Percentiles rank a stretch among this genome's conserved stretches.
Evolutionary conservation across 768 basidiomycete genomes (phyloP).

Genomic region (Tricholoma flavovirens): DNA sequence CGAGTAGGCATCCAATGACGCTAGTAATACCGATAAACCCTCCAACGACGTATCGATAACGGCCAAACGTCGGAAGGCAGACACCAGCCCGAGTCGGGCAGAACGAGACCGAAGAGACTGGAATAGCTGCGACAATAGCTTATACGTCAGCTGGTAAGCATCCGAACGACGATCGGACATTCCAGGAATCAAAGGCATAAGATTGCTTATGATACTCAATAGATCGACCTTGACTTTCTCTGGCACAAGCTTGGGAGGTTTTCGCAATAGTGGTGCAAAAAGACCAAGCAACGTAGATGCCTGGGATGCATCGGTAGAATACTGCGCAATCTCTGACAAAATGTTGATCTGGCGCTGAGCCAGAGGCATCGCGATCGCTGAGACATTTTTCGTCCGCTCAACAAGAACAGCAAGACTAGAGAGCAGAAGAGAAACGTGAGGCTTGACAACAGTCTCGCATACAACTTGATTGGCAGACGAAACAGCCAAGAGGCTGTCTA

Average conservation of each 20-base stretch:
- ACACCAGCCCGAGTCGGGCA: constrained; percentile 64
- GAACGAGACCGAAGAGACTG: constrained; percentile 66
- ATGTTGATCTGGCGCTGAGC: constrained; percentile 79
- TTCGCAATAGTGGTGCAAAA: constrained; percentile 75
- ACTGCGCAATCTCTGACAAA: constrained; percentile 73
- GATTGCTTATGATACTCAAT: constrained; percentile 60
- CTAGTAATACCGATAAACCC: constrained; percentile 48
- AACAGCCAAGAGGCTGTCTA: constrained; percentile 61
- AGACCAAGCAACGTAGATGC: constrained; percentile 67
- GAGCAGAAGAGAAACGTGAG: constrained; percentile 67
- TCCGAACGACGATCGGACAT: constrained; percentile 39
- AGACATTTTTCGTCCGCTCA: constrained; percentile 49
- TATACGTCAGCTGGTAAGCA: constrained; percentile 49
- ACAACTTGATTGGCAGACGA: constrained; percentile 47
- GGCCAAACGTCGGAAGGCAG: constrained; percentile 51
- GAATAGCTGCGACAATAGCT: constrained; percentile 71
- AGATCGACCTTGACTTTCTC: constrained; percentile 86
- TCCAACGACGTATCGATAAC: constrained; percentile 41
- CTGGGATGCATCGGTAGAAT: constrained; percentile 63
- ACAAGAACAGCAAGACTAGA: constrained; percentile 65
- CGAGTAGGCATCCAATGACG: constrained; percentile 82
- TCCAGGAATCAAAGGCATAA: constrained; percentile 65
- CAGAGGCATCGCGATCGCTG: constrained; percentile 52
- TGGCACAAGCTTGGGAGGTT: constrained; percentile 65
- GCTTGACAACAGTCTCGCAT: constrained; percentile 53